Percentiles rank a stretch among this genome's conserved stretches.
These are phyloP conservation scores for Tuber umbilicatum DNA, from an alignment of 495 filamentous ascomycete genomes.

Conservation along the genomic window DNA sequence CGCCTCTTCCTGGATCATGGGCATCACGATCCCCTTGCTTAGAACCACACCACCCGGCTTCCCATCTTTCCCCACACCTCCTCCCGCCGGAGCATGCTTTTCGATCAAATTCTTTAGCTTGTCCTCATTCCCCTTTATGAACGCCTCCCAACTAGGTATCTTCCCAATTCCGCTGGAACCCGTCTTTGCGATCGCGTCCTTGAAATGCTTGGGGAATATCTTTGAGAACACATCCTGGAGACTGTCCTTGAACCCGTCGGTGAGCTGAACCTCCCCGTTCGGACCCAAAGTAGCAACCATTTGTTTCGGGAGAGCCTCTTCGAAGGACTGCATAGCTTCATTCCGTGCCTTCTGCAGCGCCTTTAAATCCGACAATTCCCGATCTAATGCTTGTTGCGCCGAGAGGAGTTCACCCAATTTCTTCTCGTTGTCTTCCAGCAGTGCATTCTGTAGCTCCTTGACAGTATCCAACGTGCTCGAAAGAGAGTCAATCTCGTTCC, in stretches of 20 bases:
- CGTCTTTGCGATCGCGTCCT: not conserved
- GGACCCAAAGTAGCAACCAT: conserved; percentile 23
- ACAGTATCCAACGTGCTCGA: conserved; percentile 10
- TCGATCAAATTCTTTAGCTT: conserved; percentile 25
- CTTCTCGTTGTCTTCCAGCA: conserved; percentile 13
- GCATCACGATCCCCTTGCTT: conserved; percentile 26
- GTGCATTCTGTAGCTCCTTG: conserved; percentile 3
- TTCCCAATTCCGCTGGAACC: not conserved
- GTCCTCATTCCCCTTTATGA: conserved; percentile 32
- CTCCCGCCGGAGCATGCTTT: conserved; percentile 18
- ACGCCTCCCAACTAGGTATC: conserved; percentile 33
- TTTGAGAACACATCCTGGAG: conserved; percentile 28
- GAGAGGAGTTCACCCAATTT: conserved; percentile 7
- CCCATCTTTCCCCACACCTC: conserved; percentile 12
- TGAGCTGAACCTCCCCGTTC: conserved; percentile 22
- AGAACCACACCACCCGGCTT: conserved; percentile 21
- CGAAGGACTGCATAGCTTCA: conserved; percentile 3
- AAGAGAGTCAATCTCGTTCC: conserved; percentile 12
- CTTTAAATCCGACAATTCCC: conserved; percentile 3
- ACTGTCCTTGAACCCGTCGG: conserved; percentile 21
- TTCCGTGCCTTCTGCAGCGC: not conserved
- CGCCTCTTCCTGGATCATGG: conserved; percentile 28
- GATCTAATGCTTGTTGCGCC: not conserved
- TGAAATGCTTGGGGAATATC: conserved; percentile 16
- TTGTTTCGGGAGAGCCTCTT: conserved; percentile 20